Percentiles rank a stretch among this genome's conserved stretches.
Evolutionary conservation across 2,329 filamentous ascomycete genomes (phyloP).

Genomic region (Stenocarpella maydis): DNA sequence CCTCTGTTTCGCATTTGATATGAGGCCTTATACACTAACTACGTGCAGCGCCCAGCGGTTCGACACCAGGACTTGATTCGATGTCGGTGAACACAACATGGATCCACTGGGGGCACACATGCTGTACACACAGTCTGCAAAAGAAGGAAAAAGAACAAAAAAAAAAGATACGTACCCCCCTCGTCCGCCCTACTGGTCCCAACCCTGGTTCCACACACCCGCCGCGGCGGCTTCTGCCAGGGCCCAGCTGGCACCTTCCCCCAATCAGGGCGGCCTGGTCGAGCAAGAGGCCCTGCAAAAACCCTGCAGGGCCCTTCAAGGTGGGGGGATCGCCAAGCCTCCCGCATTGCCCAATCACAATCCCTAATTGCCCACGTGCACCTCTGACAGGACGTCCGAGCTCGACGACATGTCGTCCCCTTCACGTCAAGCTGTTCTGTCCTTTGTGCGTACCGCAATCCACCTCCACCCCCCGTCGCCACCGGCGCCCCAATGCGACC

Average conservation of each 20-base stretch:
- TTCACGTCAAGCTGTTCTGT: too few relatives aligned
- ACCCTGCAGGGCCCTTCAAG: background rate
- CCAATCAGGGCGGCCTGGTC: background rate
- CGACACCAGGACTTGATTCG: background rate
- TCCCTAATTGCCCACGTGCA: background rate
- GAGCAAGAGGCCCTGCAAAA: too few relatives aligned
- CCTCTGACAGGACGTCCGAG: conserved; percentile 12
- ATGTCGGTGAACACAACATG: background rate
- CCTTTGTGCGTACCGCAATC: too few relatives aligned
- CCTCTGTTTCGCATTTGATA: background rate
- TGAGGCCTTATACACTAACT: background rate
- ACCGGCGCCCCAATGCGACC: too few relatives aligned
- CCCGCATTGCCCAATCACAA: conserved; percentile 12
- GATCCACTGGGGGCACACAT: conserved; percentile 2
- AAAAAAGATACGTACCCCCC: background rate
- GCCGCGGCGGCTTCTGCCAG: too few relatives aligned
- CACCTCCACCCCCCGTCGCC: too few relatives aligned
- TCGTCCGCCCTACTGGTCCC: background rate
- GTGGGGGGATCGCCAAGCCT: conserved; percentile 4
- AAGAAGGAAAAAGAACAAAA: background rate
- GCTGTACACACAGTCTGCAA: background rate
- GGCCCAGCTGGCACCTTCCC: conserved; percentile 6
- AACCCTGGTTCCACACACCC: too few relatives aligned
- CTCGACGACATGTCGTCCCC: conserved; percentile 19
- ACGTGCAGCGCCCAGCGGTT: too few relatives aligned